phyloP scores from a whole-genome alignment of 2,329 filamentous ascomycete species.

The Fusarium sp. region DNA sequence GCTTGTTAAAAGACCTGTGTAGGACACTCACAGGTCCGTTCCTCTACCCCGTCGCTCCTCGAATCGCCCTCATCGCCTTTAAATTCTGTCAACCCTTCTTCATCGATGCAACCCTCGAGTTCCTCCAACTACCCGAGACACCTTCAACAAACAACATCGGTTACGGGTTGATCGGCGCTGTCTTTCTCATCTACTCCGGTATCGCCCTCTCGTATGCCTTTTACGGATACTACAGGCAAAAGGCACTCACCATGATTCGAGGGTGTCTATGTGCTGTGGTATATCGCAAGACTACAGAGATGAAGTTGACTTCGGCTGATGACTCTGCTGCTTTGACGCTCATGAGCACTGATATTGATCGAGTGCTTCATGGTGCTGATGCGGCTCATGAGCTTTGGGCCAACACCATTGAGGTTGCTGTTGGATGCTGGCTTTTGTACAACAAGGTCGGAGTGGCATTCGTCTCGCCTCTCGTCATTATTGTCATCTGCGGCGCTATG shows the following conservation, averaged over 20 bases:
- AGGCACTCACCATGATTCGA: slow-evolving; percentile 48
- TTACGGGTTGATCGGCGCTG: slow-evolving; percentile 58
- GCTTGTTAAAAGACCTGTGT: slow-evolving; percentile 46
- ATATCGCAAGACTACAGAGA: slow-evolving; percentile 49
- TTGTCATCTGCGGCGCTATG: slow-evolving; percentile 44
- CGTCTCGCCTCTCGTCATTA: slow-evolving; percentile 58
- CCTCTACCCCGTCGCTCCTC: slow-evolving; percentile 51
- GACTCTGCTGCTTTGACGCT: slow-evolving; percentile 58
- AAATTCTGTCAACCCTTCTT: slow-evolving; percentile 58
- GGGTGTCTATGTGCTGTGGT: slow-evolving; percentile 48
- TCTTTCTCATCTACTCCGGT: slow-evolving; percentile 53
- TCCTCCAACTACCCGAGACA: slow-evolving; percentile 44
- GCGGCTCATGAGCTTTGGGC: slow-evolving; percentile 57
- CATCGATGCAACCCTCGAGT: slow-evolving; percentile 52
- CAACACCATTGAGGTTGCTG: slow-evolving; percentile 53
- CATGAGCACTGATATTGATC: slow-evolving; percentile 62
- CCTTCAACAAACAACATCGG: slow-evolving; percentile 41
- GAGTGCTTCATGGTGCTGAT: slow-evolving; percentile 50
- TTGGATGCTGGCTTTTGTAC: slow-evolving; percentile 61
- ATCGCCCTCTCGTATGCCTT: slow-evolving; percentile 54
- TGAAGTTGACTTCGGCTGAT: slow-evolving; percentile 48
- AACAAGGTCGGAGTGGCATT: slow-evolving; percentile 60
- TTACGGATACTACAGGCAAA: slow-evolving; percentile 55
- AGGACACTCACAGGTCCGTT: slow-evolving; percentile 48
- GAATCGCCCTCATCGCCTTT: slow-evolving; percentile 54